A percentile compares a stretch with the other conserved stretches of the same genome.
phyloP scores from a whole-genome alignment of 2,329 filamentous ascomycete genomes.

The Didymella segeticola region DNA sequence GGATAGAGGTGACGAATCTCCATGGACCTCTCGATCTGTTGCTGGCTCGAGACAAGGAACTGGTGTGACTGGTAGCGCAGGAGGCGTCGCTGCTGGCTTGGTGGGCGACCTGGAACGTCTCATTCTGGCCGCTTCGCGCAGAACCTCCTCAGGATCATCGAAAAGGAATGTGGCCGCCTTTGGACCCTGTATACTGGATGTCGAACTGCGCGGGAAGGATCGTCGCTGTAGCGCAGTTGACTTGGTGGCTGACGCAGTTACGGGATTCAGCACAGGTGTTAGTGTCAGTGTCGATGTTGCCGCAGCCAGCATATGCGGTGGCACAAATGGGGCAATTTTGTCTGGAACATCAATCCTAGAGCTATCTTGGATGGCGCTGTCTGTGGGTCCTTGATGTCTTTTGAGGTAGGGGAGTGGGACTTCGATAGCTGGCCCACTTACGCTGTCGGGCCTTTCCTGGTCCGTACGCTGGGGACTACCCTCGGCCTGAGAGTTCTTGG shows the following conservation, averaged over 20 bases:
- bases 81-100: slow-evolving; percentile 6
- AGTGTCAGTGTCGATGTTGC: neutral
- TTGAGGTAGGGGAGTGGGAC: slow-evolving; percentile 7
- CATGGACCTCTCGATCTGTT: no score
- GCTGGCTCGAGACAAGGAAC: neutral
- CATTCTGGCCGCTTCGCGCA: slow-evolving; percentile 21
- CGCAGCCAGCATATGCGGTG: neutral
- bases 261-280: neutral
- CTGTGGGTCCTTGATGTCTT: neutral
- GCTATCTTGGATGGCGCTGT: neutral
- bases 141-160: slow-evolving; percentile 31
- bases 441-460: slow-evolving; percentile 2
- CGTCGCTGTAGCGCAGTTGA: slow-evolving; percentile 1
- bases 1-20: slow-evolving; percentile 12
- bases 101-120: slow-evolving; percentile 15
- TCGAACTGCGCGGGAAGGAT: slow-evolving; percentile 3
- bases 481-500: neutral
- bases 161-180: slow-evolving; percentile 26
- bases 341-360: slow-evolving; percentile 7
- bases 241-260: neutral
- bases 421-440: neutral
- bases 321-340: neutral
- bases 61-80: neutral
- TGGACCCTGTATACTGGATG: slow-evolving; percentile 26
- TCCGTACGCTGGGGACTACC: neutral